Base-by-base conservation (phyloP, 495 filamentous ascomycete species). In the Xylaria scruposa region DNA sequence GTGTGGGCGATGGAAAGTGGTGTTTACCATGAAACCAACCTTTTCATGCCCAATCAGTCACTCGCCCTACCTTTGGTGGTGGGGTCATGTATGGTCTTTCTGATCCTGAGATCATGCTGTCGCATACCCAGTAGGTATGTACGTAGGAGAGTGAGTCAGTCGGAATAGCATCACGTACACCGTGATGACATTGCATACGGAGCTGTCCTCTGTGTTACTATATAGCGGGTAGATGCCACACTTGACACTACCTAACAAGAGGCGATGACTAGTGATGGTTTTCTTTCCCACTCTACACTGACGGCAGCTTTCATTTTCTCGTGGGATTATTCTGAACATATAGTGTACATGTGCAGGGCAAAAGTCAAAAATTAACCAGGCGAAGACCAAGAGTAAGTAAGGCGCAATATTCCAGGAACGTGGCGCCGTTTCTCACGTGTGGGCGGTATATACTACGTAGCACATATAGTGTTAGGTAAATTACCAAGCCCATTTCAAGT, bases 21-120 rank as follows among this genome's bases (percentile, higher is more conserved):
- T 70, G 40, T 67, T 29, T 7, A 53, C 47, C 46, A 67, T 67
- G 63, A 65, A 65, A 65, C 62, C 33, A 60, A 60, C 58, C 17
- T 60, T 31, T 33, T n/a, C 10, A 9, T 40, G 58, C 46, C 63
- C 31, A 51, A 19, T 38, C 47, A 65, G 62, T 65, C 62, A 47
- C 42, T 47, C 42, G 40, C 38, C 58, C 58, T 65, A 21, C 42
- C 24, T 49, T 31, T 26, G 62, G 42, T 3, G 42, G 62, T 31
- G 38, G 40, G 40, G 62, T 36, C 13, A 31, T 53, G 26, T 44
- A n/a, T 67, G 44, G 26, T 60, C 58, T 60, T 60, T 60, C 33
- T 60, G 29, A 12, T 24, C 13, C 46, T 31, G 42, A 7, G 24
- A 65, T 36, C 40, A 53, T 59, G 56, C 56, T 12, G 31, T 59